These are phyloP conservation scores for Aschersonia sp. DNA, from an alignment of 2,329 filamentous ascomycete species.

Conservation along the genomic window DNA sequence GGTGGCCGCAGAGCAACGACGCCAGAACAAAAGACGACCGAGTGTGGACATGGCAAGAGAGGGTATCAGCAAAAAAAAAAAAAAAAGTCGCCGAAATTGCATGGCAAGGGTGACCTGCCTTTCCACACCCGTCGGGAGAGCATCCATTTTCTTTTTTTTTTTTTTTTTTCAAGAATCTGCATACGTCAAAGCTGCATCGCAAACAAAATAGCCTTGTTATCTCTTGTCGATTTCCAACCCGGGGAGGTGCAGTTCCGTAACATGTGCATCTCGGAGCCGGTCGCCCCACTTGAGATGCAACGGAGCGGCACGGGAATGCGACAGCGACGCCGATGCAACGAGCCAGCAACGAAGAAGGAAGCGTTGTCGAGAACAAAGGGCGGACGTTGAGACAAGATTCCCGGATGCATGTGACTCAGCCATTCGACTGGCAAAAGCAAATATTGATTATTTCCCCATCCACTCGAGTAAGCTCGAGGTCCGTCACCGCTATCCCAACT, in stretches of 20 bases:
- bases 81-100: no score
- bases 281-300: slow-evolving; percentile 3
- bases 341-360: not conserved
- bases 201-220: no score
- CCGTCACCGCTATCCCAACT: no score
- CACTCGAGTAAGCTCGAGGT: no score
- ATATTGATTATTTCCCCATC: no score
- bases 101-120: no score
- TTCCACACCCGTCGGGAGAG: no score
- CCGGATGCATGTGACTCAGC: not conserved
- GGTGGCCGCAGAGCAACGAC: not conserved
- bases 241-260: not conserved
- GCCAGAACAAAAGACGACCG: not conserved
- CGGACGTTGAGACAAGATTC: not conserved
- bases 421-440: no score
- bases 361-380: not conserved
- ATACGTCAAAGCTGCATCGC: no score
- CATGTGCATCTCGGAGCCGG: not conserved
- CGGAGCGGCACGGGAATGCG: slow-evolving; percentile 1
- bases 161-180: no score
- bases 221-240: not conserved
- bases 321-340: not conserved
- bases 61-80: no score
- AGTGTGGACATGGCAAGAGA: not conserved
- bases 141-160: no score